Evolutionary conservation across 768 basidiomycete species (phyloP).

Genomic region (Auriscalpium vulgare): DNA sequence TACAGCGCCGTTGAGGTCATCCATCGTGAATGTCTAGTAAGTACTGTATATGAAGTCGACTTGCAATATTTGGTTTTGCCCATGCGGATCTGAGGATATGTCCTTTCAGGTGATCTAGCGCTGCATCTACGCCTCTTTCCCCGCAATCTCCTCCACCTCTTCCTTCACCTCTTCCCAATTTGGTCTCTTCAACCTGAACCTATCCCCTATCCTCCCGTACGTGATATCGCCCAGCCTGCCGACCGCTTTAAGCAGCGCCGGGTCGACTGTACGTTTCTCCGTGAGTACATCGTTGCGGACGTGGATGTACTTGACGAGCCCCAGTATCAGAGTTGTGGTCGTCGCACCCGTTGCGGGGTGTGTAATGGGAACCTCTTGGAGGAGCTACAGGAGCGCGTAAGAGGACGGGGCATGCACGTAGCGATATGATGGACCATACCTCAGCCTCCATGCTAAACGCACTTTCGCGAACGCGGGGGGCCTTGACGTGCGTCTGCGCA

Average conservation of each 20-base stretch:
- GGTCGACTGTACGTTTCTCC: conserved; percentile 37
- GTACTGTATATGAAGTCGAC: no score
- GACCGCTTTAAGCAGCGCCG: conserved; percentile 38
- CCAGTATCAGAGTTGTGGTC: conserved; percentile 41
- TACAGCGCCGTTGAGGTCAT: no score
- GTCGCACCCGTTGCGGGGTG: conserved; percentile 22
- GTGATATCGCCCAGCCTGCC: conserved; percentile 48
- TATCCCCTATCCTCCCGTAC: conserved; percentile 41
- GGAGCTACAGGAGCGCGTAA: conserved; percentile 36
- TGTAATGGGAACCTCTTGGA: conserved; percentile 38
- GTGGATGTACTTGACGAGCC: conserved; percentile 47
- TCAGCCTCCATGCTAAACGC: conserved; percentile 55
- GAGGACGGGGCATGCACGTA: conserved; percentile 4
- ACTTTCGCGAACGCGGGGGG: conserved; percentile 49
- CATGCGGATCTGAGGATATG: no score
- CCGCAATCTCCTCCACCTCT: not conserved
- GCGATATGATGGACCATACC: conserved; percentile 26
- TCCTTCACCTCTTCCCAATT: not conserved
- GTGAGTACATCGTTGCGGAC: conserved; percentile 40
- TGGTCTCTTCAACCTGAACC: conserved; percentile 27
- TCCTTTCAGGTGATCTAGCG: no score
- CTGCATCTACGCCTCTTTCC: no score
- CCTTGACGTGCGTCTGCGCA: conserved; percentile 39
- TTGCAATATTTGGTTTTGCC: no score
- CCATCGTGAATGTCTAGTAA: no score